Evolutionary conservation across 192 early-diverging fungal genomes (phyloP), one percentile per base, ranked within the genome.

Genomic region (Coemansia sp.): DNA sequence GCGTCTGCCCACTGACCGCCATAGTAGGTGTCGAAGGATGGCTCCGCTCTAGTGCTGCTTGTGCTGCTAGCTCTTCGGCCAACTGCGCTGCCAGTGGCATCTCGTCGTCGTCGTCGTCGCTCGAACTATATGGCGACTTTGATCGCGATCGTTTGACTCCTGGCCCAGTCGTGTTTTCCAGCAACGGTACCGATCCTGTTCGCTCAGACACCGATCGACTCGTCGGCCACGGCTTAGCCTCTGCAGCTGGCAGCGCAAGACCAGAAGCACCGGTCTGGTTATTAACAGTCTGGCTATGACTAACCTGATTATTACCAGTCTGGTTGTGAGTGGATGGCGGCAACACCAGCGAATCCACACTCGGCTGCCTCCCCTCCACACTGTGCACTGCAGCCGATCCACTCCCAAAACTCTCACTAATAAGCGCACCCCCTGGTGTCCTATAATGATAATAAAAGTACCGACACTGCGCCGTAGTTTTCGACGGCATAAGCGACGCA

Each of bases 401-500:
- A 29, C 48, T 58, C 23, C 22, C 50, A 17, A 73, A 63, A 10
- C 63, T 48, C 49, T 72, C 70, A 52, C 76, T 73, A 5, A 79
- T 39, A 60, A 73, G 25, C 11, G 29, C 27, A 7, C 76, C 76
- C 1, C 45, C 51, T 11, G 76, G 76, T 1, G 89, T 87, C 32
- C 87, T 88, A 68, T 89, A 89, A 58, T 90, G 87, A 69, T 88
- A 83, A 64, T 88, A 93, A 65, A 90, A 92, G 51, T 91, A 90
- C 38, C 86, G 82, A 60, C 92, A 93, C 66, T 94, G 89, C 25
- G 86, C 86, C 55, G 82, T 87, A 2, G 90, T 90, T 70, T 94
- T 93, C 3, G 89, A 87, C 4, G 88, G 87, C 56, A 94, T 87
- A 55, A 85, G 67, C 15, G 70, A 76, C 2, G 93, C 84, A 0